Percentiles rank a stretch among this genome's conserved stretches.
These are phyloP conservation scores for Trichoderma cornu-damae DNA, from an alignment of 2,329 filamentous ascomycete genomes.

Conservation along the genomic window DNA sequence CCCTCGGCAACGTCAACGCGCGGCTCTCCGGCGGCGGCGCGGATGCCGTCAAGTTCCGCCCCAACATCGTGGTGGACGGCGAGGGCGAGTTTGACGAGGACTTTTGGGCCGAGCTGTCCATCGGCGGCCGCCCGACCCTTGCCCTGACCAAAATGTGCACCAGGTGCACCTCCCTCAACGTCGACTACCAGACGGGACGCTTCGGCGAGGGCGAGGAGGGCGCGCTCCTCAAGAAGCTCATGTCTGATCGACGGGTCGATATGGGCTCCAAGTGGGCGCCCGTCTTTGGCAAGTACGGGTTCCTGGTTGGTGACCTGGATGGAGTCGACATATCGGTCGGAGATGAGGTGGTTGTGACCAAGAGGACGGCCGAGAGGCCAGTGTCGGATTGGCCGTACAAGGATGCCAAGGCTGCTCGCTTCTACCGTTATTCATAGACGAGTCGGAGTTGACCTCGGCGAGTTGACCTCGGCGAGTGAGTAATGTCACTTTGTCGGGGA, in stretches of 20 bases:
- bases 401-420: constrained; percentile 8
- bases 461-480: background rate
- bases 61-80: constrained; percentile 65
- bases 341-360: constrained; percentile 50
- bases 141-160: constrained; percentile 64
- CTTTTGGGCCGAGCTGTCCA: constrained; percentile 60
- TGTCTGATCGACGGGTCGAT: constrained; percentile 66
- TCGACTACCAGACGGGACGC: constrained; percentile 63
- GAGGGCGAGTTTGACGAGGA: constrained; percentile 62
- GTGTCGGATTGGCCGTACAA: constrained; percentile 46
- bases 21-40: constrained; percentile 49
- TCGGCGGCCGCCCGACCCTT: constrained; percentile 40
- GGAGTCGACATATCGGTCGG: constrained; percentile 45
- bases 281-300: constrained; percentile 69
- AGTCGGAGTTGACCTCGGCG: background rate
- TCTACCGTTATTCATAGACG: constrained; percentile 12
- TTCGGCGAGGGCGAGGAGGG: constrained; percentile 52
- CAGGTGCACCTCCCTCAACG: constrained; percentile 64
- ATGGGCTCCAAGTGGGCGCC: constrained; percentile 61
- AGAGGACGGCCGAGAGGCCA: constrained; percentile 46
- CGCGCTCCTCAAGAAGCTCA: constrained; percentile 63
- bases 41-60: constrained; percentile 65
- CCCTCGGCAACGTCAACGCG: constrained; percentile 59
- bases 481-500: no score
- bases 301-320: constrained; percentile 38